These are phyloP conservation scores for Mortierella sp. DNA, from an alignment of 371 early-diverging fungal genomes.

Conservation along the genomic window DNA sequence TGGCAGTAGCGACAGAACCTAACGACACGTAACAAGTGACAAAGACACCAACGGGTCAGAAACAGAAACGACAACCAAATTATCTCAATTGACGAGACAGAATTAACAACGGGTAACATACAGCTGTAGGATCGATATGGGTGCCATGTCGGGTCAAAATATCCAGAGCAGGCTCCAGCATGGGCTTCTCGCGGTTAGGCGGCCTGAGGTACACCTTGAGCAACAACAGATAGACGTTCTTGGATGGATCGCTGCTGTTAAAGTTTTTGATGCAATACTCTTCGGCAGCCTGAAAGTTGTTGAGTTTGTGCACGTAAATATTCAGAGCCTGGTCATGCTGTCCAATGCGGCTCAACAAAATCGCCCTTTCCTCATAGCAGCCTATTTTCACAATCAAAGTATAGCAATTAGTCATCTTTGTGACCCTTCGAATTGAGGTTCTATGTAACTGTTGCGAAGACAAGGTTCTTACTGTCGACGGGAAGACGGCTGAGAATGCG, in stretches of 20 bases:
- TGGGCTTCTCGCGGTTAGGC: constrained; percentile 63
- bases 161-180: constrained; percentile 74
- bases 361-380: constrained; percentile 87
- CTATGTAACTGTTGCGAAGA: constrained; percentile 11
- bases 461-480: constrained; percentile 64
- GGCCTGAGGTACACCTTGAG: constrained; percentile 74
- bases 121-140: constrained; percentile 74
- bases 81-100: background rate
- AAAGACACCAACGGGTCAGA: background rate
- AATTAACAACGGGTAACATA: constrained; percentile 19
- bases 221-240: constrained; percentile 77
- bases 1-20: constrained; percentile 71
- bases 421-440: too few relatives aligned
- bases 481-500: constrained; percentile 82
- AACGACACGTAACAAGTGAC: background rate
- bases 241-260: constrained; percentile 64
- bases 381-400: constrained; percentile 44
- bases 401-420: background rate
- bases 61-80: constrained; percentile 27
- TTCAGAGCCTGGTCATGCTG: constrained; percentile 90
- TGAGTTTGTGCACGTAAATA: constrained; percentile 85
- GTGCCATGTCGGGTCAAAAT: constrained; percentile 78
- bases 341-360: constrained; percentile 85
- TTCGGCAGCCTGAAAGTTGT: constrained; percentile 82
- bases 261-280: constrained; percentile 84